These are phyloP conservation scores for Schizothecium vesticola DNA, from an alignment of 495 filamentous ascomycete genomes.

Conservation along the genomic window DNA sequence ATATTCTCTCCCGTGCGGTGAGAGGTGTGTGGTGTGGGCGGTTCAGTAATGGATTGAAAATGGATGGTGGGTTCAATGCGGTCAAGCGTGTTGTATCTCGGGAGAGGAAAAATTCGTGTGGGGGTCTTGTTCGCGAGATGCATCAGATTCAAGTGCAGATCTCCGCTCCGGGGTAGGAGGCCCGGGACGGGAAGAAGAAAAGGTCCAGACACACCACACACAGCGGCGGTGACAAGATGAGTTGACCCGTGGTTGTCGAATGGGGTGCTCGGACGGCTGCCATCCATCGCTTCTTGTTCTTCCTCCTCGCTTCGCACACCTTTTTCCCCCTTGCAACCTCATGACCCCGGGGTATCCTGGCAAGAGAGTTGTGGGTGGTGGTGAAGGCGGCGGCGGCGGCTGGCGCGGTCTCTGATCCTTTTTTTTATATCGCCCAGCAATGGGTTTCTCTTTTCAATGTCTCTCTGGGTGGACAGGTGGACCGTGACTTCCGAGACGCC, in stretches of 20 bases:
- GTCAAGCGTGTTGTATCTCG: conserved; percentile 3
- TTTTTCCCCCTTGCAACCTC: not conserved
- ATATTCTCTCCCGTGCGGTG: not conserved
- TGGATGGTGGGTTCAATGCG: conserved; percentile 1
- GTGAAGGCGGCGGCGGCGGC: not conserved
- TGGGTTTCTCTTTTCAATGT: not conserved
- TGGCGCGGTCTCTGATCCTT: not conserved
- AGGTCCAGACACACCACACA: not conserved
- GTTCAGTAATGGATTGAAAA: not conserved
- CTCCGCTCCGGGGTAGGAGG: not conserved
- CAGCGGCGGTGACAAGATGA: not conserved
- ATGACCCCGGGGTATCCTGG: not conserved
- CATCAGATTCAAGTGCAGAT: conserved; percentile 3
- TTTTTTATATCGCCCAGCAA: not conserved
- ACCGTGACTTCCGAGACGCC: not conserved
- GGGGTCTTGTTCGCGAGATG: not conserved
- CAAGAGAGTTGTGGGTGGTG: not conserved
- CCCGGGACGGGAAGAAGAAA: not conserved
- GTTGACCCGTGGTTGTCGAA: conserved; percentile 6
- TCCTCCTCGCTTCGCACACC: not conserved
- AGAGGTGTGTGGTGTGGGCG: conserved; percentile 1
- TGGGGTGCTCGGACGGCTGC: conserved; percentile 3
- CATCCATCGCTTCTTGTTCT: not conserved
- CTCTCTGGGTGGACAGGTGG: not conserved
- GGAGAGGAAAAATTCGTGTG: not conserved